Percentiles rank a stretch among this genome's conserved stretches.
Conservation (phyloP, 495 filamentous ascomycete genomes). For the Lentithecium fluviatile region DNA sequence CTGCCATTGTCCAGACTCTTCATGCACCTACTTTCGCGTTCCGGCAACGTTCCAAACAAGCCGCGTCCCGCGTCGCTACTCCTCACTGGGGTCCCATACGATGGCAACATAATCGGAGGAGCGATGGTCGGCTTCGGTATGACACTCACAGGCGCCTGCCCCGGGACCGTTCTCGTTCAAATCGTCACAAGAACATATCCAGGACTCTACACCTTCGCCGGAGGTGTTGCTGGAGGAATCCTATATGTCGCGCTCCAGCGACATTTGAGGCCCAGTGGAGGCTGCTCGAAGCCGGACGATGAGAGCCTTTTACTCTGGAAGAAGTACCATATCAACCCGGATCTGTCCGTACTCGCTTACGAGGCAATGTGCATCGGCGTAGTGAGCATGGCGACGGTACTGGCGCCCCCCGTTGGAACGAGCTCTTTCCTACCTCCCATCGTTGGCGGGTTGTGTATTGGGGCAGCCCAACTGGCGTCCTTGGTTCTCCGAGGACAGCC, state of each 20-base stretch:
- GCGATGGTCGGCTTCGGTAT: slow-evolving; percentile 25
- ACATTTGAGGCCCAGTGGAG: neutral
- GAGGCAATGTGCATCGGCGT: slow-evolving; percentile 8
- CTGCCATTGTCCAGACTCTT: slow-evolving; percentile 3
- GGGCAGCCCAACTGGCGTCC: slow-evolving; percentile 19
- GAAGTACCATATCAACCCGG: slow-evolving; percentile 14
- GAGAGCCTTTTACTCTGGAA: slow-evolving; percentile 2
- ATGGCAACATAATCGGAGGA: slow-evolving; percentile 29
- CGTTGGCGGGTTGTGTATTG: slow-evolving; percentile 14
- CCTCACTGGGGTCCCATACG: slow-evolving; percentile 12
- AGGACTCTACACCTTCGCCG: slow-evolving; percentile 16
- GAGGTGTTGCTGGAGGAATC: slow-evolving; percentile 16
- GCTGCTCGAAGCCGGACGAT: neutral
- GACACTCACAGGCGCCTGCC: slow-evolving; percentile 29
- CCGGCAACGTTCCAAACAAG: slow-evolving; percentile 11
- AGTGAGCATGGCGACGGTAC: slow-evolving; percentile 1
- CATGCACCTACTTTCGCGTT: slow-evolving; percentile 16
- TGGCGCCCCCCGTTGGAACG: slow-evolving; percentile 1
- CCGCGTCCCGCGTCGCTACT: slow-evolving; percentile 11
- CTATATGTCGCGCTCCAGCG: slow-evolving; percentile 10
- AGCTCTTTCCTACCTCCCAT: slow-evolving; percentile 17
- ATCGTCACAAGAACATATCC: slow-evolving; percentile 19
- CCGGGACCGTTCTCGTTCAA: slow-evolving; percentile 28
- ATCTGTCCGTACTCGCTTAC: slow-evolving; percentile 2
- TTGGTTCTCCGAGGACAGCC: slow-evolving; percentile 19